Evolutionary conservation across 2,329 filamentous ascomycete species (phyloP).

Genomic region (Phialophora chinensis): DNA sequence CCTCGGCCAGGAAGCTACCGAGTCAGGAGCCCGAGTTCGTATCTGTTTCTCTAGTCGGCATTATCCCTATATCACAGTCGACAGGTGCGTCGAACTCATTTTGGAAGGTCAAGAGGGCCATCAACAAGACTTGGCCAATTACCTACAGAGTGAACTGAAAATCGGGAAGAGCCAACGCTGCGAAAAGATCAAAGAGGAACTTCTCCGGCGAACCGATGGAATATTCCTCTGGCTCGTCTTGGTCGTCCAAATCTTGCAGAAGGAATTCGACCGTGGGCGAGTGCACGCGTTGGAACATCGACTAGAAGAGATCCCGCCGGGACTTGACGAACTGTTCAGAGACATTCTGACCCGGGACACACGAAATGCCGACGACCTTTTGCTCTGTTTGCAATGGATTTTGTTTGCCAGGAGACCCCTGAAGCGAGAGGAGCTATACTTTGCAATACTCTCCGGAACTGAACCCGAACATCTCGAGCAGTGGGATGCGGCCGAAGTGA

Average conservation of each 20-base stretch:
- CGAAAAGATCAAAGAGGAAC: slow-evolving; percentile 41
- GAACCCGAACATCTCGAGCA: slow-evolving; percentile 33
- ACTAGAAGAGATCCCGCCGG: slow-evolving; percentile 49
- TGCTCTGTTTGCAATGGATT: slow-evolving; percentile 42
- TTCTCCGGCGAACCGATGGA: slow-evolving; percentile 44
- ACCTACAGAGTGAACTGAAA: slow-evolving; percentile 44
- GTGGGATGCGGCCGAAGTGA: slow-evolving; percentile 38
- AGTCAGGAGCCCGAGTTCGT: slow-evolving; percentile 34
- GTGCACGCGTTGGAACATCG: slow-evolving; percentile 42
- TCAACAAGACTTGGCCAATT: slow-evolving; percentile 44
- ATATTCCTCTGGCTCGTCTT: slow-evolving; percentile 55
- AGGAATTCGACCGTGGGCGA: slow-evolving; percentile 43
- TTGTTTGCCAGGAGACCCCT: slow-evolving; percentile 46
- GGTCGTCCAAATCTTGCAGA: slow-evolving; percentile 52
- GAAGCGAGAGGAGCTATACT: slow-evolving; percentile 49
- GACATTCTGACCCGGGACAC: slow-evolving; percentile 59
- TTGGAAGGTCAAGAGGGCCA: slow-evolving; percentile 48
- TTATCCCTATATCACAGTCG: slow-evolving; percentile 51
- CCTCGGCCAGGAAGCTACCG: slow-evolving; percentile 38
- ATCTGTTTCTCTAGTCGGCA: slow-evolving; percentile 53
- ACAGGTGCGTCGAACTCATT: slow-evolving; percentile 41
- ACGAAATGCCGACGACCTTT: slow-evolving; percentile 49
- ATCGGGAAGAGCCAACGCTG: slow-evolving; percentile 36
- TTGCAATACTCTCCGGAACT: slow-evolving; percentile 47
- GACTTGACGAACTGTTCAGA: slow-evolving; percentile 57